A percentile compares a stretch with the other conserved stretches of the same genome.
These are phyloP conservation scores for Kwoniella dendrophila DNA, from an alignment of 768 basidiomycete genomes.

Conservation along the genomic window DNA sequence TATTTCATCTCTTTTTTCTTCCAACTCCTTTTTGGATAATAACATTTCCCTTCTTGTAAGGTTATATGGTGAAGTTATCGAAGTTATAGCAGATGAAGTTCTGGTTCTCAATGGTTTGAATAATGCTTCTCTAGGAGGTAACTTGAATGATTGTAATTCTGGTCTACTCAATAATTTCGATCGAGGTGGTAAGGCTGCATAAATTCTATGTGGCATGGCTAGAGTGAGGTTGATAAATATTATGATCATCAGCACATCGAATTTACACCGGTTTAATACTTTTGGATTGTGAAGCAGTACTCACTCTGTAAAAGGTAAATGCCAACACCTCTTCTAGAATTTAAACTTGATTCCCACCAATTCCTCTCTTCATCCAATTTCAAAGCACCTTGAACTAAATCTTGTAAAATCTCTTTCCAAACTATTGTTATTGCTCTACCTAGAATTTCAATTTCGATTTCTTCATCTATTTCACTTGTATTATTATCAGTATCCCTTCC, in stretches of 20 bases:
- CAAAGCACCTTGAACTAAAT: constrained; percentile 68
- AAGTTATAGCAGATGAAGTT: constrained; percentile 35
- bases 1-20: constrained; percentile 35
- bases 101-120: constrained; percentile 35
- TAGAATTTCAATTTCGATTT: constrained; percentile 47
- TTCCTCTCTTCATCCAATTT: constrained; percentile 74
- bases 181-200: constrained; percentile 35
- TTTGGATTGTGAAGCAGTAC: constrained; percentile 44
- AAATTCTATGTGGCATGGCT: constrained; percentile 47
- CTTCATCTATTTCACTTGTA: constrained; percentile 32
- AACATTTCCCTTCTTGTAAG: constrained; percentile 53
- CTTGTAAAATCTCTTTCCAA: constrained; percentile 64
- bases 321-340: constrained; percentile 63
- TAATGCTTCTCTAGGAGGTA: constrained; percentile 39
- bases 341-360: constrained; percentile 79
- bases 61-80: constrained; percentile 45
- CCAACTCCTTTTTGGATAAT: constrained; percentile 39
- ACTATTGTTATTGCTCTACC: constrained; percentile 50
- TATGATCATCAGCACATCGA: neutral
- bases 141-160: constrained; percentile 35
- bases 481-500: no score
- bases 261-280: constrained; percentile 4
- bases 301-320: constrained; percentile 78
- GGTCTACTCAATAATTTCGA: constrained; percentile 33
- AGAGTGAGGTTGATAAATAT: no score